A percentile compares a stretch with the other conserved stretches of the same genome.
phyloP scores from a whole-genome alignment of 2,329 filamentous ascomycete species.

The Alternaria novae-zelandiae region DNA sequence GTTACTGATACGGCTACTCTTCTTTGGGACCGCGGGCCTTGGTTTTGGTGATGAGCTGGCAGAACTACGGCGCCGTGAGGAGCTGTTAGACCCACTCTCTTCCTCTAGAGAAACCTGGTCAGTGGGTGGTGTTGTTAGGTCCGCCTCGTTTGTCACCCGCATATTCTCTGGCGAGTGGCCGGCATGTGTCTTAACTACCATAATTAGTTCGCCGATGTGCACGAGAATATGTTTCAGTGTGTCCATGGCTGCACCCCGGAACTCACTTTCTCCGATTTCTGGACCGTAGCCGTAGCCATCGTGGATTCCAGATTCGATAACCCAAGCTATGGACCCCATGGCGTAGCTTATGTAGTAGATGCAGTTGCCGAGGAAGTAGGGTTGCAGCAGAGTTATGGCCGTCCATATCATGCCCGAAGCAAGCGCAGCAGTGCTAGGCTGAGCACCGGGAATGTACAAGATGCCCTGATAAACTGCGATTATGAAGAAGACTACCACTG shows the following conservation, averaged over 20 bases:
- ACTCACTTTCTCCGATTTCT: too few relatives aligned
- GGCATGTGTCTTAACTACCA: too few relatives aligned
- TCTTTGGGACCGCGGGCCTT: neutral
- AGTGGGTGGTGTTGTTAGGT: too few relatives aligned
- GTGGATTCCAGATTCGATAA: too few relatives aligned
- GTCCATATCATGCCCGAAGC: neutral
- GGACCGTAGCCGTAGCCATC: too few relatives aligned
- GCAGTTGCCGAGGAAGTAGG: neutral
- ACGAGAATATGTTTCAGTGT: too few relatives aligned
- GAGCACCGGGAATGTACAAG: neutral
- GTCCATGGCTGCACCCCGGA: too few relatives aligned
- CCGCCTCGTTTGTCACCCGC: too few relatives aligned
- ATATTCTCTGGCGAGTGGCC: too few relatives aligned
- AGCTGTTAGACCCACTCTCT: neutral
- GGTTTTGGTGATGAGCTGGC: neutral
- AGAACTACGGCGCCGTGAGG: neutral
- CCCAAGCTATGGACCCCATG: rapidly evolving
- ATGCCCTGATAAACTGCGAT: neutral
- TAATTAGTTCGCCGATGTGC: too few relatives aligned
- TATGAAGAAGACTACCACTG: neutral
- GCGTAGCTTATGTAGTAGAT: neutral
- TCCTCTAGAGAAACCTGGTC: too few relatives aligned
- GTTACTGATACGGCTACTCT: neutral
- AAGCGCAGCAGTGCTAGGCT: neutral
- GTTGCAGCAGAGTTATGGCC: neutral